Conservation (phyloP, 129 eudicot species). For the Ambrosia trifida region DNA sequence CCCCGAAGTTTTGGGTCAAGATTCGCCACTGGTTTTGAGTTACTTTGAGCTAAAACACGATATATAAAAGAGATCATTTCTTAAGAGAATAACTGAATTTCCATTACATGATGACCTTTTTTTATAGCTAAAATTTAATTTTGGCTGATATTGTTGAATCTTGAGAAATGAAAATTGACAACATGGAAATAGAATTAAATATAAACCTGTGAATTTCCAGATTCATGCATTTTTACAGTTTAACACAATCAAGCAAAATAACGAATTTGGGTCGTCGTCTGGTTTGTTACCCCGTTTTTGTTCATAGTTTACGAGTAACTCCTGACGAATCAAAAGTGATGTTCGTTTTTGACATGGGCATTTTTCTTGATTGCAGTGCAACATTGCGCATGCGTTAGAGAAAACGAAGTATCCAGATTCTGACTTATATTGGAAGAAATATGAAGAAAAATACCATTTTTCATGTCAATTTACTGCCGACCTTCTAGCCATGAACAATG, state of each 20-base stretch:
- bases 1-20: too few relatives aligned
- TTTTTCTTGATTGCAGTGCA: slow-evolving; percentile 51
- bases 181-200: too few relatives aligned
- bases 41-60: too few relatives aligned
- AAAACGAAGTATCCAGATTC: slow-evolving; percentile 97
- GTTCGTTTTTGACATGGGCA: too few relatives aligned
- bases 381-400: slow-evolving; percentile 95
- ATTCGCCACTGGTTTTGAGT: too few relatives aligned
- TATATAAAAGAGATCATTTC: too few relatives aligned
- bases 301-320: too few relatives aligned
- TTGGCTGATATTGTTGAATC: too few relatives aligned
- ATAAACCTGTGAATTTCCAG: neutral
- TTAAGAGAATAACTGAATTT: too few relatives aligned
- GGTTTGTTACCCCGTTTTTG: too few relatives aligned
- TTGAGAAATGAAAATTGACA: too few relatives aligned
- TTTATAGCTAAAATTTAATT: neutral
- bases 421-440: slow-evolving; percentile 84
- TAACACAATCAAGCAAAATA: neutral
- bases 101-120: neutral
- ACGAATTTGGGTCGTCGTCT: neutral
- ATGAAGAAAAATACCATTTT: slow-evolving; percentile 90
- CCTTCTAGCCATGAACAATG: slow-evolving; percentile 88
- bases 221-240: neutral
- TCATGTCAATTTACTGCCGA: slow-evolving; percentile 98
- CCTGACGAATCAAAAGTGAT: too few relatives aligned